Evolutionary conservation across 176 grass and related monocot species (phyloP), one percentile per base, ranked within the genome.

Genomic region (Phoenix roebelenii): DNA sequence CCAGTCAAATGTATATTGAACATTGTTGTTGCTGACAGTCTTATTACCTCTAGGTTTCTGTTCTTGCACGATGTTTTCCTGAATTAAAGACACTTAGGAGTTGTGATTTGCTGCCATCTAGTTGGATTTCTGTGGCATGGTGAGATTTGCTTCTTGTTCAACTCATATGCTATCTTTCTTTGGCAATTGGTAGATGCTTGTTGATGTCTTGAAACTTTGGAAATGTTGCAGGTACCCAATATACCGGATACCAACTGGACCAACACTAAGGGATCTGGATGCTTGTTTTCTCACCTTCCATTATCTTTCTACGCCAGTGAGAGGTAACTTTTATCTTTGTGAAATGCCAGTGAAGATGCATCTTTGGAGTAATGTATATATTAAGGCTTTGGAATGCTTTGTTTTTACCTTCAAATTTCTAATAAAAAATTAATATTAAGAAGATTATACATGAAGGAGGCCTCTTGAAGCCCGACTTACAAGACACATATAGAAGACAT

Each of bases 281-380:
- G 70, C 81, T 51, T 78, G 81, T 54, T 83, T 83, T 70, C 81
- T 83, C 16, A 78, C 81, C n/a, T 83, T 74, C 60, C 81, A 83
- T 70, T 57, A 16, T 16, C 75, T 83, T 60, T 78, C 81, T 19
- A 83, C 71, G 25, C 51, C 55, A 26, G 4, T 22, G 23, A 56
- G 52, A 65, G 69, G 57, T 20, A 22, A 53, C 16, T 53, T 5
- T 15, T 17, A 2, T 39, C 29, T 57, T 3, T 2, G 22, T 39
- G n/a, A 22, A 51, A 26, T 50, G 61, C 18, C 23, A 23, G 30
- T 50, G 9, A 22, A 16, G 35, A 44, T 44, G 35, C 35, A 44
- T 44, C 35, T 44, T 44, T 44, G 35, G 35, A 44, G 7, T 44
- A 12, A 44, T 44, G 35, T 12, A 44, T 12, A 44, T 44, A 44